Percentiles rank a stretch among this genome's conserved stretches.
Evolutionary conservation across 1,284 basidiomycete genomes (phyloP).

Genomic region (Apiotrichum veenhuisii): DNA sequence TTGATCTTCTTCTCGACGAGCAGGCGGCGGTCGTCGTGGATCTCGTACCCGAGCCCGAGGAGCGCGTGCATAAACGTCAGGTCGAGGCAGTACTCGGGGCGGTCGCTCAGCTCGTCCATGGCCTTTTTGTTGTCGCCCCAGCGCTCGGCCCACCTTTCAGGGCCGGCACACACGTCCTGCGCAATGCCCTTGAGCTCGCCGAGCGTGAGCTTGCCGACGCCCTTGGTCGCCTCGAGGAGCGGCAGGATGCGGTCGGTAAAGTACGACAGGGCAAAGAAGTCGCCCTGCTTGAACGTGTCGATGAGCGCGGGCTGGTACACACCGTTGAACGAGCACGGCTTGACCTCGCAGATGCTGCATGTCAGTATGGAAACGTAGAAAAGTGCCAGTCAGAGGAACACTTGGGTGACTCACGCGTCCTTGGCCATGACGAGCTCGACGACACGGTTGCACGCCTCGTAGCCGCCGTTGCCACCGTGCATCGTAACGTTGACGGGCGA

Average conservation of each 20-base stretch:
- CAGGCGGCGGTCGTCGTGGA: constrained; percentile 63
- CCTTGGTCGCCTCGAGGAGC: constrained; percentile 56
- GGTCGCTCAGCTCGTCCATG: constrained; percentile 70
- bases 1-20: constrained; percentile 82
- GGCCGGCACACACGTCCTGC: constrained; percentile 67
- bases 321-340: constrained; percentile 94
- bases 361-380: constrained; percentile 5
- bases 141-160: constrained; percentile 57
- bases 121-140: constrained; percentile 54
- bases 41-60: constrained; percentile 76
- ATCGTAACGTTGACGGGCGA: constrained; percentile 66
- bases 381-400: background rate
- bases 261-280: constrained; percentile 84
- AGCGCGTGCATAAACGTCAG: constrained; percentile 91
- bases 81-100: constrained; percentile 94
- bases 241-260: constrained; percentile 93
- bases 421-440: constrained; percentile 93
- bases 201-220: constrained; percentile 54
- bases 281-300: constrained; percentile 77
- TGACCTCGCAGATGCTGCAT: constrained; percentile 72
- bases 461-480: constrained; percentile 74
- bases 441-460: constrained; percentile 78
- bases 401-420: constrained; percentile 86
- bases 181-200: constrained; percentile 65
- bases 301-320: constrained; percentile 95